Conservation (phyloP, 208 protist species). For the Wallacemonas sp. region DNA sequence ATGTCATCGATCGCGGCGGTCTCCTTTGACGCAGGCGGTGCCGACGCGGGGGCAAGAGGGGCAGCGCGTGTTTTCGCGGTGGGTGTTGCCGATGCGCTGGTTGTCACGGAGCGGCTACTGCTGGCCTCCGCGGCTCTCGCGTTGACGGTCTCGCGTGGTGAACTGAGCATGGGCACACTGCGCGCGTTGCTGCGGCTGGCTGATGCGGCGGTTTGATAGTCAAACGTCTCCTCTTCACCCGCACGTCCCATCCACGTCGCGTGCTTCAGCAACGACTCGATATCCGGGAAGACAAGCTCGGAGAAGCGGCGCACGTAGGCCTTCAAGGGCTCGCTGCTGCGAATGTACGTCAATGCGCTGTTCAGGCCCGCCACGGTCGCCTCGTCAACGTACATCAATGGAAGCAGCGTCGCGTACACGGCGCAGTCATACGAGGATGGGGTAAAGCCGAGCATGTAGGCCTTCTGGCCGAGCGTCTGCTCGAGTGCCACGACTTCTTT, state of each 20-base stretch:
- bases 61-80: no score
- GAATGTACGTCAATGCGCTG: conserved; percentile 13
- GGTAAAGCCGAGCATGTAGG: conserved; percentile 30
- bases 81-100: background rate
- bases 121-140: background rate
- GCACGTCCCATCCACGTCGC: conserved; percentile 5
- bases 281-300: conserved; percentile 30
- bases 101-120: background rate
- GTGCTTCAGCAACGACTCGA: conserved; percentile 15
- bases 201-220: background rate
- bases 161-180: background rate
- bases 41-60: no score
- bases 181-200: background rate
- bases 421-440: conserved; percentile 37
- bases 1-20: conserved; percentile 1
- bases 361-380: conserved; percentile 3
- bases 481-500: conserved; percentile 28
- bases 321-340: conserved; percentile 15
- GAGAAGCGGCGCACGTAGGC: conserved; percentile 27
- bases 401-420: conserved; percentile 31
- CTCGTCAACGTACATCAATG: conserved; percentile 19
- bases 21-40: background rate
- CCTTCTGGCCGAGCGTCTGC: conserved; percentile 10
- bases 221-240: conserved; percentile 5
- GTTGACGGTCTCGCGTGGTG: conserved; percentile 6